Base-by-base conservation (phyloP, 495 filamentous ascomycete genomes). In the Cercophora sp. region DNA sequence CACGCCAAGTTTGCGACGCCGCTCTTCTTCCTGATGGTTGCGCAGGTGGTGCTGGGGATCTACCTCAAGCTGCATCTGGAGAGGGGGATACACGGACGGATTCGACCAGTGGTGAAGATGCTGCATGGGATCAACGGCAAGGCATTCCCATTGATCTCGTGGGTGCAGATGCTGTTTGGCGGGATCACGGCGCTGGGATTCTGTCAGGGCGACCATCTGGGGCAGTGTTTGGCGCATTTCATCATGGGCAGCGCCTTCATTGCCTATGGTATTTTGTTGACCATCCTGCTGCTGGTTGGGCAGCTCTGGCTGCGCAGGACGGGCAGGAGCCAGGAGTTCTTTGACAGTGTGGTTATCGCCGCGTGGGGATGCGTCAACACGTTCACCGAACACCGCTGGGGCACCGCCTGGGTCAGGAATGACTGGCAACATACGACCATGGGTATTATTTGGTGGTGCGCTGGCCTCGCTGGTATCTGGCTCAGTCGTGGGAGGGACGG, bases 191-290 rank as follows among this genome's bases (percentile, higher is more conserved):
- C 88, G 35, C 71, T 96, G 52, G 93, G 93, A n/a, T 97, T 95
- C 73, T 98, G 93, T 66, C 85, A 85, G 46, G 91, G 76, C 20
- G 93, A 97, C 44, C 93, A 97, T 65, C 61, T 89, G 15, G 91
- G 92, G 5, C 94, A 98, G 71, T 98, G 93, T 70, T 70, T 89
- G 23, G 94, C 93, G 25, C 93, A 98, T 68, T 97, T 97, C 64
- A 97, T 97, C 64, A 97, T 98, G 94, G 93, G 93, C 16, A 87
- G 85, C 52, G 91, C 92, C 2, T 97, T 98, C 68, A 95, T 98
- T 56, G 93, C 79, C 39, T 97, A 97, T 62, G 93, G 89, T 15
- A 87, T 96, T 42, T 62, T 92, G 42, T 76, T 98, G 56, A 91
- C 88, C 2, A 86, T 96, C 37, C 71, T 97, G 11, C 78, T 97